Base-by-base conservation (phyloP, 257 asterid genomes). In the Nicotiana tomentosiformis region DNA sequence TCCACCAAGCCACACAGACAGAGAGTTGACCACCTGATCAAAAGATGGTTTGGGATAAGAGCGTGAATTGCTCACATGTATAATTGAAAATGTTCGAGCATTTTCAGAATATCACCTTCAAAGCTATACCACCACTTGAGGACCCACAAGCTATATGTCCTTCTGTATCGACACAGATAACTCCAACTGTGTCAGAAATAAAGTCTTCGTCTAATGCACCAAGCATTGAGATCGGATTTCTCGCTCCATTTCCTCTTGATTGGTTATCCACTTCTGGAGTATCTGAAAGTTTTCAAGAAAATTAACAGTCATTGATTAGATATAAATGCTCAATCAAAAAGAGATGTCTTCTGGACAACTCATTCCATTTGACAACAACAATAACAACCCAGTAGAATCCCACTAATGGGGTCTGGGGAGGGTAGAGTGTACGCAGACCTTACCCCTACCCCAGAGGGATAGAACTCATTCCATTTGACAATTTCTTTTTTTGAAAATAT, bases 91-190 rank as follows among this genome's bases (percentile, higher is more conserved):
- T 18, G 3, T 30, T 18, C 7, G 10, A 67, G 55, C 7, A 43
- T 39, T 43, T 70, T 56, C 14, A 83, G 57, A 85, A 79, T 29
- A 78, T 84, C 84, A 96, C 99, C 98, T 96, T 96, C 85, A 96
- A 90, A 83, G 99, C 95, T 85, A 96, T 92, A 84, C 99, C 98
- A 78, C 99, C 99, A 84, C 99, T 96, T 74, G 99, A 96, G 82
- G 98, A 95, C 81, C 99, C 99, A 80, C 95, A 90, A 66, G 97
- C 99, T 78, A 93, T 72, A 58, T 86, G 93, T 67, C 99, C 99
- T 87, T 90, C 87, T 11, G 92, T 89, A 90, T 96, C 99, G 33
- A 96, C 90, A 90, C 99, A 96, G 82, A 96, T 90, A 77, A 93
- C 98, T 84, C 99, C 99, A 81, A 96, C 97, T 58, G 99, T 96